Conservation (phyloP, 768 basidiomycete species). For the Coprinopsis marcescibilis region DNA sequence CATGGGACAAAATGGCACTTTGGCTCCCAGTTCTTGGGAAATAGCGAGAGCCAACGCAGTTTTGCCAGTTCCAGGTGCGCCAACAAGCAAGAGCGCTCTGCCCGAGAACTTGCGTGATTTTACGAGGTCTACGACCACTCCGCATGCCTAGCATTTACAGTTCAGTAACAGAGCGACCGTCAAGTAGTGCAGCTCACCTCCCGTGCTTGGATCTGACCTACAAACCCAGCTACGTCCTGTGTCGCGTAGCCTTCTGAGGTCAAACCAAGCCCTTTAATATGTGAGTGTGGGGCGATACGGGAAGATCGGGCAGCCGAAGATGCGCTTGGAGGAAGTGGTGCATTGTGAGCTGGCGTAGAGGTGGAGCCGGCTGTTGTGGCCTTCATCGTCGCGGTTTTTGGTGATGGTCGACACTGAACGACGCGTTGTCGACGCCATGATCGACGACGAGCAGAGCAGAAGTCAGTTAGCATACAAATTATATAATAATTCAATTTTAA, state of each 20-base stretch:
- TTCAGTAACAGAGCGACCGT: not conserved
- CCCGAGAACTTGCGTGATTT: constrained; percentile 93
- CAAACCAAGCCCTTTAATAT: constrained; percentile 94
- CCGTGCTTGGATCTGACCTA: constrained; percentile 85
- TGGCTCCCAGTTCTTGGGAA: constrained; percentile 88
- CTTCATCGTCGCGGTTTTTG: constrained; percentile 24
- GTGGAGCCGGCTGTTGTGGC: constrained; percentile 40
- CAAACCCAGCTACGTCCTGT: constrained; percentile 74
- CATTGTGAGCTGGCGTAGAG: constrained; percentile 61
- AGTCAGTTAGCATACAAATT: no score
- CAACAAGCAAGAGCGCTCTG: constrained; percentile 85
- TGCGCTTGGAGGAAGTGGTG: constrained; percentile 62
- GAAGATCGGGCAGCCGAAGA: constrained; percentile 59
- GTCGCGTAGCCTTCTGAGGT: constrained; percentile 76
- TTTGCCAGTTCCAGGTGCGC: constrained; percentile 97
- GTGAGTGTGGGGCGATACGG: constrained; percentile 87
- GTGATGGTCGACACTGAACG: constrained; percentile 4
- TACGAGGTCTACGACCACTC: constrained; percentile 83
- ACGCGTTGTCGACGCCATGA: not conserved
- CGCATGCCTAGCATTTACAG: constrained; percentile 64
- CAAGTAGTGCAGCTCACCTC: constrained; percentile 51
- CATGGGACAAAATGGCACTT: constrained; percentile 98
- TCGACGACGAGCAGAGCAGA: no score
- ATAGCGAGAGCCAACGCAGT: constrained; percentile 95
- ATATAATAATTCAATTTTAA: no score